Evolutionary conservation across 1,284 basidiomycete species (phyloP), one percentile per base, ranked within the genome.

Genomic region (Violaceomyces palustris): DNA sequence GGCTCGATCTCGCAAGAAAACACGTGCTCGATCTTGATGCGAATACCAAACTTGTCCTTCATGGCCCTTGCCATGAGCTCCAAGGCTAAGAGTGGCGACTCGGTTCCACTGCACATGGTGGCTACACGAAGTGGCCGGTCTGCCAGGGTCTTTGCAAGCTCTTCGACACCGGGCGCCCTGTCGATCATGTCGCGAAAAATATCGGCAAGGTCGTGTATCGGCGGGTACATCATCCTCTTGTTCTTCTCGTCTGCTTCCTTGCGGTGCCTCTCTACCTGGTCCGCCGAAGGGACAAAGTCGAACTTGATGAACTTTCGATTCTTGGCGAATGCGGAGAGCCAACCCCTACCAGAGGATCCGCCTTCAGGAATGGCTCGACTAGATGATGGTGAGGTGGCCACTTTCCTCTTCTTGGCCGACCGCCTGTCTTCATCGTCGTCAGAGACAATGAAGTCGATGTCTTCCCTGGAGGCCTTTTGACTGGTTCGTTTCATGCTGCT

Each of bases 1-100:
- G 92, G 91, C 71, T 94, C 92, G 54, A 96, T 94, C 75, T 96
- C 91, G 75, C 91, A 94, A 0, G 91, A 94, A 75, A 96, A 96
- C 40, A 94, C 88, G 74, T 96, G 92, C 64, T 93, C 84, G 50
- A 91, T 78, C 26, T 84, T 80, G 37, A 94, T 76, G 1, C 80
- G 77, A 31, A 85, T 67, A 2, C 77, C 80, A 61, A 83, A 82
- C 51, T 85, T 82, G n/a, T 83, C 81, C 36, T 82, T 75, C 49
- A 93, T 82, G 3, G 84, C 68, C 80, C 83, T 68, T 79, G 76
- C 82, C 37, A 94, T 88, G 60, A 94, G 78, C 31, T 87, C 84
- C 28, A 96, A 78, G 8, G 91, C 92, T 15, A 96, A 82, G 12
- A 96, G 79, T 24, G 91, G 91, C 1, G 89, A 91, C 68, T 96